Evolutionary conservation across 495 filamentous ascomycete genomes (phyloP), one percentile per base, ranked within the genome.

Genomic region (Lophiotrema nucula): DNA sequence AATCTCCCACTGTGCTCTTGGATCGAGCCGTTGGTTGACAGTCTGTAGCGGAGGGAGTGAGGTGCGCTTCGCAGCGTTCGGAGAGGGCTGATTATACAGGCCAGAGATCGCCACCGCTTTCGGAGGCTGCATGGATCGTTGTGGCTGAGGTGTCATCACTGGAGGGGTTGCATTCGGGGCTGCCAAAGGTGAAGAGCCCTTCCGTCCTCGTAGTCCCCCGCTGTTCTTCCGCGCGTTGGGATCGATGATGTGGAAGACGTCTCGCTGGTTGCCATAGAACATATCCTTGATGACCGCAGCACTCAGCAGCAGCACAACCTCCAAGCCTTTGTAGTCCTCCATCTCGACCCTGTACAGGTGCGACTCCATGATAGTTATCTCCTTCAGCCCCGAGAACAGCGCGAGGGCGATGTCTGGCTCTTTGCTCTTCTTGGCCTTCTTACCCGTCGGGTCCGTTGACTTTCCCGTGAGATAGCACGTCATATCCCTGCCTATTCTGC

Each of bases 331-430:
- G 54, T 86, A 83, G 71, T 98, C 93, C 69, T 97, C 92, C 65
- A 97, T 84, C 37, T 97, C 92, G 3, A 97, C 88, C 0, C 93
- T 78, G 42, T 86, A 85, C 24, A 97, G 76, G 67, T 97, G 97
- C 16, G 92, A 88, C 73, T 97, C 87, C 73, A 96, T 96, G 37
- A 98, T 75, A 13, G 92, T 95, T 26, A 97, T 67, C 56, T 88
- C 87, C 26, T 78, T 80, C 26, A 88, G 69, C 0, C 76, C 72
- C 28, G 78, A 72, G 76, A 92, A 96, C 52, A 97, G 77, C 0
- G 88, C 89, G 16, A 97, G 77, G 4, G 89, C 90, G 60, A 97
- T 97, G 73, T 97, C 93, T 8, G 93, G 92, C 71, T 98, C 95
- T 64, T 86, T 88, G 70, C 78, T 84, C 41, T 66, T 69, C 75